Base-by-base conservation (phyloP, 257 asterid species). In the Rauvolfia tetraphylla region DNA sequence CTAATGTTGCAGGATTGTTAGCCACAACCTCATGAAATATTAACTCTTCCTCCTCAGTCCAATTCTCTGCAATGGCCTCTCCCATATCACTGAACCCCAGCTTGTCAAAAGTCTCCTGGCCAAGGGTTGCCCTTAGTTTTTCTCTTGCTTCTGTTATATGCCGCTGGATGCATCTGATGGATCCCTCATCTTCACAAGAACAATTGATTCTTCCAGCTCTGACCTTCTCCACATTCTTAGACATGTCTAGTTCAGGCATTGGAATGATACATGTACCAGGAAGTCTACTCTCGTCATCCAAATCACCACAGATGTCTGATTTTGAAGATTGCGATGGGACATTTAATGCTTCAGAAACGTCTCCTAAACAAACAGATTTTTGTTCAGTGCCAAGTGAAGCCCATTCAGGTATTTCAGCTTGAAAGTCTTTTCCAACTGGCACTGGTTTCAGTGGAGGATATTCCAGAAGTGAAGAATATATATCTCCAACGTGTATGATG, bases 361-460 rank as follows among this genome's bases (percentile, higher is more conserved):
- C 74, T 73, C 15, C 69, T 22, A 78, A 57, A 39, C 65, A 67
- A 61, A 27, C 10, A 41, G 83, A 36, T 23, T 49, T 38, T 12
- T 68, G 57, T 8, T 34, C 36, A 44, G 70, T 3, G 18, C 46
- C 72, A 39, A 25, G 69, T n/a, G 65, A 73, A 70, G 67, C 75
- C 80, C 82, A 79, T 57, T 81, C 86, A 34, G 87, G 89, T 68
- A 86, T 17, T 69, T 83, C 84, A 13, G 87, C 89, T 79, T 86
- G 89, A 78, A 61, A 83, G 68, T 81, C 82, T 29, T 71, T 74
- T 67, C 87, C 84, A 71, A 83, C 29, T 2, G 89, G 78, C 22
- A 86, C 81, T 62, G 33, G 74, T 73, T 86, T 86, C 72, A 71
- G 81, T 36, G 89, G 87, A 71, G 87, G 79, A 76, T 69, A 53